Evolutionary conservation across 352 stramenopile genomes (phyloP).

Genomic region (Thraustochytrium sp.): DNA sequence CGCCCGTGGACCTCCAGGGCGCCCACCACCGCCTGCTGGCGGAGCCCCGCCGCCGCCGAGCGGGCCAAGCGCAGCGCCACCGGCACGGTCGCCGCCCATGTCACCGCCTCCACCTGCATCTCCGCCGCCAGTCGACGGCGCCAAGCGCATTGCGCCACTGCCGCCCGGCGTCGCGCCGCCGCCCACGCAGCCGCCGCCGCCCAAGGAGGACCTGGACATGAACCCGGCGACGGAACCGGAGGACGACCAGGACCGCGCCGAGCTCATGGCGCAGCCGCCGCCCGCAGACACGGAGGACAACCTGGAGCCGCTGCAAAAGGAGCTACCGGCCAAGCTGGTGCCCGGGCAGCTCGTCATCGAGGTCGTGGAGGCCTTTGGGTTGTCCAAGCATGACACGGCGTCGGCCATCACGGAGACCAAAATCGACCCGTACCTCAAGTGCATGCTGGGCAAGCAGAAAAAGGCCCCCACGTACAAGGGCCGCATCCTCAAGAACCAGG

Average conservation of each 20-base stretch:
- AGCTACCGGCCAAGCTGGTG: constrained; percentile 51
- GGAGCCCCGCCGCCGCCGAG: neutral
- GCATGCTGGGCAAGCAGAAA: constrained; percentile 65
- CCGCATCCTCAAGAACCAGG: constrained; percentile 71
- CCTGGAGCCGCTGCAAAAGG: neutral
- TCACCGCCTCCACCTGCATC: constrained; percentile 47
- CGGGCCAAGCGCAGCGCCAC: neutral
- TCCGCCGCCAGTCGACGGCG: constrained; percentile 48
- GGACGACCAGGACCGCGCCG: neutral
- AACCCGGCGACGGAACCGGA: neutral
- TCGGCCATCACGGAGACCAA: constrained; percentile 48
- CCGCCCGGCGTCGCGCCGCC: neutral
- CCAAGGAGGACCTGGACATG: neutral
- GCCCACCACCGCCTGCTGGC: neutral
- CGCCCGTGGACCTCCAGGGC: neutral
- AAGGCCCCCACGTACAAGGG: constrained; percentile 68
- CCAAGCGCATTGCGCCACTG: neutral
- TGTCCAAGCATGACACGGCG: constrained; percentile 59
- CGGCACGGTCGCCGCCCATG: neutral
- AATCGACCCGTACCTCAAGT: constrained; percentile 74
- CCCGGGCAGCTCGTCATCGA: constrained; percentile 65
- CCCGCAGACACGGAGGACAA: constrained; percentile 42
- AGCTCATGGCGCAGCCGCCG: neutral
- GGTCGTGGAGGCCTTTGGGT: constrained; percentile 60
- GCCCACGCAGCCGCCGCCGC: neutral